Evolutionary conservation across 495 filamentous ascomycete species (phyloP).

Genomic region (Pyrenula aspistea): DNA sequence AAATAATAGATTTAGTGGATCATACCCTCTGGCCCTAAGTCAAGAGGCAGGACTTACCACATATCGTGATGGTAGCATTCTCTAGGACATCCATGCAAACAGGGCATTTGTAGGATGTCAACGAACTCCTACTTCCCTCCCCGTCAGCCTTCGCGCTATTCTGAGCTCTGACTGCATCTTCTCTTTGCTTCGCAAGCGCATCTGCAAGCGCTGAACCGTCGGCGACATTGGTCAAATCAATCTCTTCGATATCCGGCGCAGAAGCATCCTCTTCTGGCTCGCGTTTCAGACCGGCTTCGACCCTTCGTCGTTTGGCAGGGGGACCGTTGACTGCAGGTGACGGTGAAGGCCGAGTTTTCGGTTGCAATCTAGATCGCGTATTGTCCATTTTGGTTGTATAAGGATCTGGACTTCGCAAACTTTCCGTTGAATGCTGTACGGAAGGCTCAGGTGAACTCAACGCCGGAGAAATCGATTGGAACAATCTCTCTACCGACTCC

Average conservation of each 20-base stretch:
- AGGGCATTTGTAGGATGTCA: slow-evolving; percentile 52
- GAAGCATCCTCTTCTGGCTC: background rate
- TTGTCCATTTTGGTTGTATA: background rate
- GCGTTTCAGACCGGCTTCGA: slow-evolving; percentile 4
- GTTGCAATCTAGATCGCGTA: background rate
- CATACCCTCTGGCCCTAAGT: background rate
- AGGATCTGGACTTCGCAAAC: background rate
- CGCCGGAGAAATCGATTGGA: background rate
- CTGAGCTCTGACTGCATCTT: slow-evolving; percentile 36
- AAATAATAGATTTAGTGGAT: background rate
- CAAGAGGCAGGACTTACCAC: slow-evolving; percentile 52
- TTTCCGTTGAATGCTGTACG: background rate
- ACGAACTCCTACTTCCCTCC: slow-evolving; percentile 29
- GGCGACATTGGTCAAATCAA: slow-evolving; percentile 53
- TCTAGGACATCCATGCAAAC: slow-evolving; percentile 76
- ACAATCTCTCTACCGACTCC: background rate
- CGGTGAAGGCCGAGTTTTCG: background rate
- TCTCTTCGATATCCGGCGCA: slow-evolving; percentile 10
- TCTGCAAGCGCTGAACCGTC: slow-evolving; percentile 31
- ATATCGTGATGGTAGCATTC: slow-evolving; percentile 65
- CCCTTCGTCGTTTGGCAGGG: slow-evolving; percentile 12
- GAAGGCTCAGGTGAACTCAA: background rate
- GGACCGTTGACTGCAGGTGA: background rate
- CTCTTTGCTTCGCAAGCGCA: slow-evolving; percentile 34
- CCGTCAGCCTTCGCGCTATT: slow-evolving; percentile 36